These are phyloP conservation scores for Artemisia tridentata DNA, from an alignment of 129 eudicot species.

Conservation along the genomic window DNA sequence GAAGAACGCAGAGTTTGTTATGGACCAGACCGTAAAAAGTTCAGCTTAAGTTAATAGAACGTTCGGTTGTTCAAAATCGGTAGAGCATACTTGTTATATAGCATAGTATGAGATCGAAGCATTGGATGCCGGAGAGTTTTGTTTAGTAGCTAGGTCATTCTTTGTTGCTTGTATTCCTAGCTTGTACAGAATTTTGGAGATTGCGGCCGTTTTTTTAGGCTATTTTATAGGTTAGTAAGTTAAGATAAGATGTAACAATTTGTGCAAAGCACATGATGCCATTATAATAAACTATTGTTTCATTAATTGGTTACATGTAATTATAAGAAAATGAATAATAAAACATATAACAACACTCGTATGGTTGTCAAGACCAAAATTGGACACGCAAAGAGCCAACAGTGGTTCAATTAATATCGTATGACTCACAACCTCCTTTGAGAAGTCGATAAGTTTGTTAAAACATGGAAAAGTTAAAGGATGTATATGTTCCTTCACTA, in stretches of 20 bases:
- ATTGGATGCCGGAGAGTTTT: constrained; percentile 11
- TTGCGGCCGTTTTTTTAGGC: constrained; percentile 25
- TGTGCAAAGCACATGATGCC: constrained; percentile 35
- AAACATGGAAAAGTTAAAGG: no score
- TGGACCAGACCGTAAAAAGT: constrained; percentile 24
- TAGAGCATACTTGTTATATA: no score
- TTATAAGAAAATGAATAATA: no score
- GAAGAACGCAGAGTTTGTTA: constrained; percentile 50
- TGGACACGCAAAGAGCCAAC: no score
- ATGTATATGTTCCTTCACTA: no score
- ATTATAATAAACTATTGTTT: constrained; percentile 39
- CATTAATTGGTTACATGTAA: constrained; percentile 7
- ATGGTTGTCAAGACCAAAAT: no score
- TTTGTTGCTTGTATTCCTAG: constrained; percentile 25
- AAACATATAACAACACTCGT: no score
- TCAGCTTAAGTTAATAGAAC: background rate
- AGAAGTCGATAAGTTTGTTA: no score
- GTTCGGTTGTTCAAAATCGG: background rate
- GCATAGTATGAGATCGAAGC: constrained; percentile 19
- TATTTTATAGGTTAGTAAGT: constrained; percentile 13
- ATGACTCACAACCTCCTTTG: no score
- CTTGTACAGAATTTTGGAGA: constrained; percentile 24
- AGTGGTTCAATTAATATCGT: no score
- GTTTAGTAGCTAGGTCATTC: constrained; percentile 28
- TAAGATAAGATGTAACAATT: constrained; percentile 19